Evolutionary conservation across 2,329 filamentous ascomycete genomes (phyloP).

Genomic region (Trematosphaeria pertusa): DNA sequence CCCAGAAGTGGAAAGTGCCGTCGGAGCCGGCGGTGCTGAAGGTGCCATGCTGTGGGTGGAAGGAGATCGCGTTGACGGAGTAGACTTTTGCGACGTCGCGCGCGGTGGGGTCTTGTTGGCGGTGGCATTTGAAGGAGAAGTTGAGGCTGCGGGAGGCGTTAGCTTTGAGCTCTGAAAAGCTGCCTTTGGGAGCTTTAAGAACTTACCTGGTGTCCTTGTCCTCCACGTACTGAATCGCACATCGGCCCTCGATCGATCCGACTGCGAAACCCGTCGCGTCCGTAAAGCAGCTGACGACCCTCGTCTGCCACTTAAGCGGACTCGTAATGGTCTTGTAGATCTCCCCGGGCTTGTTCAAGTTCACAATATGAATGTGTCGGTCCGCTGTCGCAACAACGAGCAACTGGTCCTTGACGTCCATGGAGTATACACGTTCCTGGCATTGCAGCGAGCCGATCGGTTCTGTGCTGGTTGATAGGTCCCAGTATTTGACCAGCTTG

Average conservation of each 20-base stretch:
- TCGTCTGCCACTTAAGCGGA: slow-evolving; percentile 97
- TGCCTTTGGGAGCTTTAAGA: neutral
- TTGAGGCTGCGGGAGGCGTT: slow-evolving; percentile 65
- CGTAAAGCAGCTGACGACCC: slow-evolving; percentile 92
- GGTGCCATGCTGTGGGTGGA: slow-evolving; percentile 96
- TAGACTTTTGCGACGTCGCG: slow-evolving; percentile 85
- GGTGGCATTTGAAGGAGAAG: slow-evolving; percentile 99
- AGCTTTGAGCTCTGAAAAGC: slow-evolving; percentile 7
- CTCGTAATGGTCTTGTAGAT: slow-evolving; percentile 98
- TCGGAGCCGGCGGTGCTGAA: slow-evolving; percentile 96
- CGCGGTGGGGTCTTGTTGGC: slow-evolving; percentile 70
- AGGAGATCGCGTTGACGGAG: slow-evolving; percentile 95
- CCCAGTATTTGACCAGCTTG: slow-evolving; percentile 91
- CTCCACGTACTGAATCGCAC: slow-evolving; percentile 97
- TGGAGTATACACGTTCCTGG: slow-evolving; percentile 84
- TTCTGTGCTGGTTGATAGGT: slow-evolving; percentile 65
- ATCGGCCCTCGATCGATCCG: slow-evolving; percentile 94
- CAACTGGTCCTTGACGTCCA: slow-evolving; percentile 88
- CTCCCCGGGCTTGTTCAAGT: slow-evolving; percentile 83
- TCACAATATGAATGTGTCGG: slow-evolving; percentile 93
- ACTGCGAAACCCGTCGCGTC: slow-evolving; percentile 93
- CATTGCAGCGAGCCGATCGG: slow-evolving; percentile 70
- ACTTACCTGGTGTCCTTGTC: slow-evolving; percentile 80
- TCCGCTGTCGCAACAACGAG: slow-evolving; percentile 93
- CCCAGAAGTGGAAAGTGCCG: slow-evolving; percentile 97